phyloP scores from a whole-genome alignment of 2,329 filamentous ascomycete species.

The Venturia aucupariae region DNA sequence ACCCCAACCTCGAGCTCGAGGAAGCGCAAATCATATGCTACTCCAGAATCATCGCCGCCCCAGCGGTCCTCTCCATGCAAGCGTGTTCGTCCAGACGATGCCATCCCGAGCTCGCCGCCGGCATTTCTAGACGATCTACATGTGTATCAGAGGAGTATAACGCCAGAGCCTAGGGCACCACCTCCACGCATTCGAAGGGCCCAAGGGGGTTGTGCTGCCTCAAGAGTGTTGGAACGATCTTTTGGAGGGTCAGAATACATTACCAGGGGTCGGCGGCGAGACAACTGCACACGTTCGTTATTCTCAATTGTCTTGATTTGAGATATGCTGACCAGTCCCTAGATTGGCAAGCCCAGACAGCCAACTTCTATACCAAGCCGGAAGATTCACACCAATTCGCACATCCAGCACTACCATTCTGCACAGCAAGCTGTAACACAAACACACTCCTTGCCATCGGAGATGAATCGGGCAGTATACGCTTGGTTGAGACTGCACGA shows the following conservation, averaged over 20 bases:
- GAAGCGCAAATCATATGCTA: slow-evolving; percentile 31
- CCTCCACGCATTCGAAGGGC: not conserved
- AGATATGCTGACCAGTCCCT: slow-evolving; percentile 17
- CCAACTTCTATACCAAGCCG: slow-evolving; percentile 49
- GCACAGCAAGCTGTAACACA: slow-evolving; percentile 55
- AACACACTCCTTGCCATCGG: slow-evolving; percentile 61
- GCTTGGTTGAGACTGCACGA: slow-evolving; percentile 52
- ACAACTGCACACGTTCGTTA: slow-evolving; percentile 11
- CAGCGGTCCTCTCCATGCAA: slow-evolving; percentile 32
- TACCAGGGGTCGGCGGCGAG: not conserved
- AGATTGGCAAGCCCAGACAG: slow-evolving; percentile 51
- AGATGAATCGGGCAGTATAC: slow-evolving; percentile 58
- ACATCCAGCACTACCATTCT: slow-evolving; percentile 52
- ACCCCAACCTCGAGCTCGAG: slow-evolving; percentile 21
- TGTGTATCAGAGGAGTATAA: slow-evolving; percentile 6
- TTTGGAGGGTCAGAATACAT: slow-evolving; percentile 3
- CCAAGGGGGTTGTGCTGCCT: not conserved
- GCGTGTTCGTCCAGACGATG: not conserved
- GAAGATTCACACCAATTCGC: slow-evolving; percentile 44
- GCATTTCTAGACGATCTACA: not conserved
- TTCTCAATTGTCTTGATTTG: not conserved
- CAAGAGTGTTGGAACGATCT: slow-evolving; percentile 7
- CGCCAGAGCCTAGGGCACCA: slow-evolving; percentile 6
- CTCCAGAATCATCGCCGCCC: slow-evolving; percentile 30
- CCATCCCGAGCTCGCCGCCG: slow-evolving; percentile 13